A percentile compares a stretch with the other conserved stretches of the same genome.
These are phyloP conservation scores for Chaetomium olivaceum DNA, from an alignment of 2,329 filamentous ascomycete genomes.

Conservation along the genomic window DNA sequence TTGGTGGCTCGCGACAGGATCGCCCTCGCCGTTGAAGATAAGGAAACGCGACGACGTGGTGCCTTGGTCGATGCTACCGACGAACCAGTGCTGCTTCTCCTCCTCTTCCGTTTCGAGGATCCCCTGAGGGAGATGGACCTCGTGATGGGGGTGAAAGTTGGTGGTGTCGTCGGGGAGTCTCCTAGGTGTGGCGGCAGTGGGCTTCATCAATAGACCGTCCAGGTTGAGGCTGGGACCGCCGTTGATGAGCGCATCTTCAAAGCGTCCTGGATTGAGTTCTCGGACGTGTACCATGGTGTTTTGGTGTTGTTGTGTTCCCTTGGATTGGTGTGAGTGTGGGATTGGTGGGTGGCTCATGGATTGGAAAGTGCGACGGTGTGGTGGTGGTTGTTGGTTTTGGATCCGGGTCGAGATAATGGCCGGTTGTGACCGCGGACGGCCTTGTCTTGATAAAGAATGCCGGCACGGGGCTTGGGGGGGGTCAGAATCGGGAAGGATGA, in stretches of 20 bases:
- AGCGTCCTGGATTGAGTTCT: constrained; percentile 19
- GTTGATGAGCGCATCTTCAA: constrained; percentile 18
- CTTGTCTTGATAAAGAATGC: constrained; percentile 24
- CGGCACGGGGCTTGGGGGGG: constrained; percentile 26
- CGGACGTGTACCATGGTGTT: constrained; percentile 28
- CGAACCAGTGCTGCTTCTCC: constrained; percentile 56
- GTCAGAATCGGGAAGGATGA: constrained; percentile 22
- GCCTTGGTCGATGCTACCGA: constrained; percentile 87
- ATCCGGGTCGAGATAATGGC: constrained; percentile 5
- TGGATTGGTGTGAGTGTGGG: neutral
- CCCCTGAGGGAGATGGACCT: constrained; percentile 33
- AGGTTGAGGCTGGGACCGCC: constrained; percentile 17
- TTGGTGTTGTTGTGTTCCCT: constrained; percentile 5
- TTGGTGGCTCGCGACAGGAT: constrained; percentile 79
- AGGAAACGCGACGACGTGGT: constrained; percentile 88
- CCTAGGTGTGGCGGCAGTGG: constrained; percentile 18
- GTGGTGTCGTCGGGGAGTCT: constrained; percentile 10
- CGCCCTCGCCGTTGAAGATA: constrained; percentile 79
- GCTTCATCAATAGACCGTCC: constrained; percentile 24
- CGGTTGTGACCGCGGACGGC: constrained; percentile 13
- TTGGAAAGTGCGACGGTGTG: constrained; percentile 25
- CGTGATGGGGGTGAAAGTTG: constrained; percentile 20
- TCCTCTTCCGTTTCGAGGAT: constrained; percentile 34
- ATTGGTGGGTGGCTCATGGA: constrained; percentile 15
- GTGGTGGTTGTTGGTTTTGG: constrained; percentile 4